Evolutionary conservation across 768 basidiomycete genomes (phyloP).

Genomic region (Heimioporus sp.): DNA sequence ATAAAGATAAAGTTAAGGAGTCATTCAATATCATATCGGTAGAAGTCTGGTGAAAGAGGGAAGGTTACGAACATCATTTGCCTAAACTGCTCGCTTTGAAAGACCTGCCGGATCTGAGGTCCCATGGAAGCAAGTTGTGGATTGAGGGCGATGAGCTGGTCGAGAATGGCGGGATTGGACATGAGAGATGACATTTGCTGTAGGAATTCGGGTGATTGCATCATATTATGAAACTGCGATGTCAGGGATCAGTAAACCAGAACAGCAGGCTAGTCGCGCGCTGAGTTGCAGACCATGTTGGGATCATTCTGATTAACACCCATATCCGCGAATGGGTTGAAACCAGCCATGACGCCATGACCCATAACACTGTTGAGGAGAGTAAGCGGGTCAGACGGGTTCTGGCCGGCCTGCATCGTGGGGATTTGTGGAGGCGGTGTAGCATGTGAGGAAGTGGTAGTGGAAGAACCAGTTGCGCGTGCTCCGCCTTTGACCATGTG

Average conservation of each 20-base stretch:
- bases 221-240: conserved; percentile 73
- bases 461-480: conserved; percentile 33
- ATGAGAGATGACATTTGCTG: conserved; percentile 87
- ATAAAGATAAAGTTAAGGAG: background rate
- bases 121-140: conserved; percentile 75
- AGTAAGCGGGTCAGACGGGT: conserved; percentile 82
- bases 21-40: background rate
- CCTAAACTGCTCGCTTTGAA: conserved; percentile 74
- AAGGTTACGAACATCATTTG: conserved; percentile 60
- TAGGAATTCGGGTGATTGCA: conserved; percentile 81
- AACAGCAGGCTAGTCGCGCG: background rate
- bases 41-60: background rate
- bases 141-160: conserved; percentile 80
- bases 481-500: conserved; percentile 91
- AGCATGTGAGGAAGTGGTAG: conserved; percentile 41
- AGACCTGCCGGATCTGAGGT: conserved; percentile 76
- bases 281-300: conserved; percentile 68
- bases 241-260: background rate
- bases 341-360: conserved; percentile 76
- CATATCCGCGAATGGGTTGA: conserved; percentile 92
- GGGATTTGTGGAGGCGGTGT: conserved; percentile 52
- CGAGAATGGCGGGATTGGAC: conserved; percentile 85
- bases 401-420: conserved; percentile 89
- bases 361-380: conserved; percentile 76
- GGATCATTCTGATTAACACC: conserved; percentile 92